A percentile compares a stretch with the other conserved stretches of the same genome.
phyloP scores from a whole-genome alignment of 495 filamentous ascomycete species.

The Oleoguttula mirabilis region DNA sequence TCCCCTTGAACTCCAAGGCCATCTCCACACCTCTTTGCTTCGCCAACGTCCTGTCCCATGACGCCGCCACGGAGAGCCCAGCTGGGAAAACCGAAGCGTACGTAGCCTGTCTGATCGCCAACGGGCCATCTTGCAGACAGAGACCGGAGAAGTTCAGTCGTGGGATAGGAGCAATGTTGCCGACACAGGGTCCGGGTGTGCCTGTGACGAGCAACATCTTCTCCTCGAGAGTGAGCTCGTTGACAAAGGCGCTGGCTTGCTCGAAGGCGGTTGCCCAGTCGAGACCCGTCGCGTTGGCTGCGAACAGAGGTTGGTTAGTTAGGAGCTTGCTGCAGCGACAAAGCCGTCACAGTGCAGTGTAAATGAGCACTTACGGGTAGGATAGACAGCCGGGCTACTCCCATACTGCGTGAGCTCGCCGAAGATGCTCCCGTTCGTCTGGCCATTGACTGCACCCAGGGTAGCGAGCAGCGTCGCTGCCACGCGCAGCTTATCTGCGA shows the following conservation, averaged over 20 bases:
- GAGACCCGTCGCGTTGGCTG: conserved; percentile 16
- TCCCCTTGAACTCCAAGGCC: conserved; percentile 20
- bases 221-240: conserved; percentile 19
- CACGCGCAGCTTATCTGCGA: conserved; percentile 1
- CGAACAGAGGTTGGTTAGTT: background rate
- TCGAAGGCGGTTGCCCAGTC: conserved; percentile 16
- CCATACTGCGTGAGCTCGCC: conserved; percentile 9
- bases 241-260: conserved; percentile 16
- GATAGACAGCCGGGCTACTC: conserved; percentile 24
- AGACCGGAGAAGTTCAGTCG: conserved; percentile 36
- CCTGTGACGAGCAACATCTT: conserved; percentile 19
- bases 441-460: background rate
- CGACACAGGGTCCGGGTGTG: conserved; percentile 17
- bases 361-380: conserved; percentile 24
- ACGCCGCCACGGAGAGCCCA: conserved; percentile 17
- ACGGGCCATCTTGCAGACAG: conserved; percentile 40
- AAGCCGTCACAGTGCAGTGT: too few relatives aligned
- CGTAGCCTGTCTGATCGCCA: conserved; percentile 30
- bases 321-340: too few relatives aligned
- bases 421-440: background rate
- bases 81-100: conserved; percentile 21
- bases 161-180: conserved; percentile 27
- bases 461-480: conserved; percentile 1
- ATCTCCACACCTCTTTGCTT: conserved; percentile 14
- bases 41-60: conserved; percentile 24